Percentiles rank a stretch among this genome's conserved stretches.
Evolutionary conservation across 108 stramenopile genomes (phyloP).

Genomic region (Stephanodiscus minutulus): DNA sequence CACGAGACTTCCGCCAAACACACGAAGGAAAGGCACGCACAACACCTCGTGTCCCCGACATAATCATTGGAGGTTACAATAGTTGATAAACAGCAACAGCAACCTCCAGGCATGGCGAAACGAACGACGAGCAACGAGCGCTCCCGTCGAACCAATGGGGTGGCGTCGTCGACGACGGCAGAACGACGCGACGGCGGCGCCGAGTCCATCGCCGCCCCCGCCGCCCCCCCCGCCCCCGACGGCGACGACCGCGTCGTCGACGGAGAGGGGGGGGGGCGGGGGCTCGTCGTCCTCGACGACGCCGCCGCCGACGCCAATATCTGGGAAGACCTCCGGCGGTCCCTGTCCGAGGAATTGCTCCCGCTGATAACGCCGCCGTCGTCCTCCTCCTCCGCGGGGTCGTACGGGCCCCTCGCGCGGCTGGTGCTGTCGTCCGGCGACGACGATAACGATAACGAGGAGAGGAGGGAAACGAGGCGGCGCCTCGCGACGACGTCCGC

Average conservation of each 20-base stretch:
- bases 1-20: too few species aligned
- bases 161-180: not conserved
- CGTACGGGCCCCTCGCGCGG: not conserved
- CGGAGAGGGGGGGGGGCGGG: not conserved
- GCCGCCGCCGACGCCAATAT: not conserved
- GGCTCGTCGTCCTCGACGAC: not conserved
- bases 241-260: not conserved
- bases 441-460: not conserved
- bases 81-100: too few species aligned
- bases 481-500: constrained; percentile 14
- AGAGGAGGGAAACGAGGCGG: not conserved
- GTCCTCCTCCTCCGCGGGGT: too few species aligned
- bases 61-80: too few species aligned
- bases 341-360: constrained; percentile 9
- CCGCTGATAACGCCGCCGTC: constrained; percentile 14
- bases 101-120: too few species aligned
- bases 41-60: too few species aligned
- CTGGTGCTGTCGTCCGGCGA: not conserved
- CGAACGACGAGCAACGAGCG: too few species aligned
- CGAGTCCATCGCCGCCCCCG: not conserved
- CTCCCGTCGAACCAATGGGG: not conserved
- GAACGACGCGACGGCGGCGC: not conserved
- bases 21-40: too few species aligned
- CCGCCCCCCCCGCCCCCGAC: not conserved
- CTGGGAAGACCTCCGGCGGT: constrained; percentile 6